A percentile compares a stretch with the other conserved stretches of the same genome.
Conservation (phyloP, 805 yeast species). For the Saccharomycopsis fibuligera region DNA sequence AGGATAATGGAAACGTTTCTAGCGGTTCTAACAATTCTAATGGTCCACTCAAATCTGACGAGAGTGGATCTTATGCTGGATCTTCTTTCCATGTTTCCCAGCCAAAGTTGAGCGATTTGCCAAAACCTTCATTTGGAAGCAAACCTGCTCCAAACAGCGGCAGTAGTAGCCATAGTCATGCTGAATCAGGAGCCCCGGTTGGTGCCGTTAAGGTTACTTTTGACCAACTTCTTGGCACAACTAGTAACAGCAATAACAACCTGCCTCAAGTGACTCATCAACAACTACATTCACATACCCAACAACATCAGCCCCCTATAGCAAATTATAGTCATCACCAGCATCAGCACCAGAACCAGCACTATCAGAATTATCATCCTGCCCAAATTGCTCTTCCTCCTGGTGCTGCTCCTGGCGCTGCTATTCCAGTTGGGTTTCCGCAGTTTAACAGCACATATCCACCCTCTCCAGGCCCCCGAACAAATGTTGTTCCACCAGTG, state of each 20-base stretch:
- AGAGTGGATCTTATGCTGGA: conserved; percentile 17
- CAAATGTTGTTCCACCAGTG: neutral
- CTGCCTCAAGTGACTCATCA: neutral
- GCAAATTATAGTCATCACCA: no score
- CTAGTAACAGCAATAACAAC: neutral
- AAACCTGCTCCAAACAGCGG: neutral
- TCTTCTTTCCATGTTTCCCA: conserved; percentile 18
- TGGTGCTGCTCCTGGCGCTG: neutral
- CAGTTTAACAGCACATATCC: neutral
- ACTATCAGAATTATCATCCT: no score
- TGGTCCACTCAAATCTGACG: neutral
- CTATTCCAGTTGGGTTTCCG: neutral
- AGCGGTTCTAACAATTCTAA: conserved; percentile 3
- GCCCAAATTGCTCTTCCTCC: neutral
- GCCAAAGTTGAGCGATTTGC: conserved; percentile 19
- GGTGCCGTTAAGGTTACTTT: neutral
- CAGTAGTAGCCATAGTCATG: no score
- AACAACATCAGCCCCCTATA: no score
- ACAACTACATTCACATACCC: no score
- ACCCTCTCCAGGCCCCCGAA: neutral
- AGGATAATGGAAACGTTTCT: neutral
- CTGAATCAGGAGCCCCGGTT: no score
- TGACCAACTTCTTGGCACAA: neutral
- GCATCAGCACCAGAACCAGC: no score
- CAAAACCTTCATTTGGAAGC: conserved; percentile 16